phyloP scores from a whole-genome alignment of 2,329 filamentous ascomycete species.

The Penicillium polonicum region DNA sequence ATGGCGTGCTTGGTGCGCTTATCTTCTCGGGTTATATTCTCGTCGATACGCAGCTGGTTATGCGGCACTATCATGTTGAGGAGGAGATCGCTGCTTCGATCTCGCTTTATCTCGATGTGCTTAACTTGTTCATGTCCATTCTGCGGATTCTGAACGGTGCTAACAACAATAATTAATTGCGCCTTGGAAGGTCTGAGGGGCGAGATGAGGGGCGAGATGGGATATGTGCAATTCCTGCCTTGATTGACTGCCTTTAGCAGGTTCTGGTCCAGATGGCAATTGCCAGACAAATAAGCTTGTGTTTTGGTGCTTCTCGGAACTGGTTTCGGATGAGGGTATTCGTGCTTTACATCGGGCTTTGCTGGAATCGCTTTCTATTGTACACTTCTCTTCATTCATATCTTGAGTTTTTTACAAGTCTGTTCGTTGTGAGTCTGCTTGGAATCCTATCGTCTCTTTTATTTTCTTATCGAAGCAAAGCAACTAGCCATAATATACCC shows the following conservation, averaged over 20 bases:
- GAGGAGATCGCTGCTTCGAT: conserved; percentile 96
- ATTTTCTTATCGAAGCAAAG: neutral
- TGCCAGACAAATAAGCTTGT: neutral
- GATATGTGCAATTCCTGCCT: neutral
- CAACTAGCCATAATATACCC: neutral
- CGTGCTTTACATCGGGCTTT: neutral
- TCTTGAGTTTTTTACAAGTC: neutral
- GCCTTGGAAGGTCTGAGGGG: neutral
- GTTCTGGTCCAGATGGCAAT: neutral
- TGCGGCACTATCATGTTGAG: conserved; percentile 95
- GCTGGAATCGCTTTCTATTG: neutral
- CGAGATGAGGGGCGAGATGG: neutral
- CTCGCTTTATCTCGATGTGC: conserved; percentile 90
- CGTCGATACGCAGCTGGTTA: conserved; percentile 91
- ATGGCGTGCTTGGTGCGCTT: conserved; percentile 76
- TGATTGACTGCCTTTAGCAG: neutral
- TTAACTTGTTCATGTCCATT: conserved; percentile 96
- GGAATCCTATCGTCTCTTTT: neutral
- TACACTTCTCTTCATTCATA: neutral
- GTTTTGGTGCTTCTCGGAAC: conserved; percentile 4
- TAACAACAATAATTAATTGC: conserved; percentile 79
- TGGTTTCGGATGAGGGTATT: neutral
- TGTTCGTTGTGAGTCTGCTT: neutral
- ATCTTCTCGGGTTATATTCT: conserved; percentile 95
- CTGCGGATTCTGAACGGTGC: conserved; percentile 86